Base-by-base conservation (phyloP, 2,329 filamentous ascomycete species). In the Monosporascus sp. region DNA sequence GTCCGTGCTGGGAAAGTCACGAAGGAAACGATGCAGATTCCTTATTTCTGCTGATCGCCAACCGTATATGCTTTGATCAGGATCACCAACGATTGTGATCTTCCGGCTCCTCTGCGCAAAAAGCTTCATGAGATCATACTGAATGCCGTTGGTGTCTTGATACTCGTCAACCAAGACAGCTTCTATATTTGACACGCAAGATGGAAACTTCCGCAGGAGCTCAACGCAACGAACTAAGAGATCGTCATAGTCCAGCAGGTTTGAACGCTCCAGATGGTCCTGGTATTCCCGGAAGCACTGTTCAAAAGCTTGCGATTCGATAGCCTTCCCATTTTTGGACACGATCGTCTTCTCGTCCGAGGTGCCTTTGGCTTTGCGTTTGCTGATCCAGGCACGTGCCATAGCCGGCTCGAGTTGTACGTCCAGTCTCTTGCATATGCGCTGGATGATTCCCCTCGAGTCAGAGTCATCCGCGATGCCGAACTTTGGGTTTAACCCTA, bases 1-100 rank as follows among this genome's bases (percentile, higher is more conserved):
- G 5, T 91, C 80, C 0, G 91, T 94, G 26, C 87, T 81, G 0
- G 86, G 86, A 65, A 88, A 97, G 54, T 90, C 85, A 43, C 76
- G 76, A 50, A 91, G 81, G 77, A 99, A 85, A 2, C 88, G 84
- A 59, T 83, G 82, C 48, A 97, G 78, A 63, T 97, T 99, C 67
- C 87, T 87, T 61, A 93, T 90, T 69, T 99, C 93, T 9, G 94
- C 93, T 7, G 91, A 92, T 20, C 93, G 86, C 78, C 95, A 99
- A 20, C 93, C 90, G 68, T 97, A 99, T 53, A 99, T 99, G 68
- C 92, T 97, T 70, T 99, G 93, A 68, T 99, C 94, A 0, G 94
- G 93, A 67, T 99, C 93, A 37, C 93, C 94, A 5, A 99, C 94
- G 55, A 97, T 89, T 1, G 93, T 97, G 60, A 97, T 93, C n/a